Evolutionary conservation across 495 filamentous ascomycete species (phyloP), one percentile per base, ranked within the genome.

Genomic region (Neurospora sp.): DNA sequence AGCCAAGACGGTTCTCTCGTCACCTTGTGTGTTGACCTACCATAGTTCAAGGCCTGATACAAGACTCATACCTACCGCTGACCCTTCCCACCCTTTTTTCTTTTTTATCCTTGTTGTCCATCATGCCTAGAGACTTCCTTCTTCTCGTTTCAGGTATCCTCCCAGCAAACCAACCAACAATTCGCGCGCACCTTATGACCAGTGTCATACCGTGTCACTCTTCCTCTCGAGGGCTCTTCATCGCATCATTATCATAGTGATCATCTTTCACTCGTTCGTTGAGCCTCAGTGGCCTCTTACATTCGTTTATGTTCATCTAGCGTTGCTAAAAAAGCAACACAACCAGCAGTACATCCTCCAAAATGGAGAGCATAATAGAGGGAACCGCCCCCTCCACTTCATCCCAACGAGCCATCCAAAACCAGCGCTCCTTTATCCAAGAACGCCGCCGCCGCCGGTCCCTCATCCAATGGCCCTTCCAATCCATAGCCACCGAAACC

Each of bases 401-500:
- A 14, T 35, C 53, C 53, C 27, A 31, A 31, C 12, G 10, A 65
- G 53, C 16, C 27, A 7, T 35, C 3, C 53, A 27, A 3, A 65
- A 65, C 27, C 53, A 65, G 53, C 53, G 27, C 53, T 65, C 53
- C 53, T 65, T 65, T 27, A 65, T 65, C 53, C 53, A 65, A 65
- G 53, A 65, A 65, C 53, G 53, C 27, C 53, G 53, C 3, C 27
- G 53, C 2, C 53, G 14, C 6, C 53, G 53, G 12, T 65, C 53
- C 6, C 14, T 65, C 4, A 35, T 77, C 1, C 78, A 79, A 38
- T 82, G 81, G 81, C 81, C 81, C 10, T 81, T 82, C 70, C 78
- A 81, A 42, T 78, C 75, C 74, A 74, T 78, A 45, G 68, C 61
- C 17, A 74, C 75, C 69, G 77, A 77, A 17, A 72, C 74, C 10